Percentiles rank a stretch among this genome's conserved stretches.
Evolutionary conservation across 306 rosid species (phyloP).

Genomic region (Delonix regia): DNA sequence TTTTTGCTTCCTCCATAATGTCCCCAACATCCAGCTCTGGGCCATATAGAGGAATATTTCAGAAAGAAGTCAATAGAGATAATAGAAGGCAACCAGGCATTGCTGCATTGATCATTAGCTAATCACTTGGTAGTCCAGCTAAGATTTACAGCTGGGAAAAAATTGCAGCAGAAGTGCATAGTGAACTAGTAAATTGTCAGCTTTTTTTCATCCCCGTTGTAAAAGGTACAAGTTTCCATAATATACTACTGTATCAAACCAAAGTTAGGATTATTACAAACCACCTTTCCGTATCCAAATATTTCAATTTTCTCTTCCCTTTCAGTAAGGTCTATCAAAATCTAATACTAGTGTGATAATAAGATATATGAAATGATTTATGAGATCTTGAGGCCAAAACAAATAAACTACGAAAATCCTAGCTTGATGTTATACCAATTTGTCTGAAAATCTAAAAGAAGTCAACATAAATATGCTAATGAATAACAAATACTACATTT

Average conservation of each 20-base stretch:
- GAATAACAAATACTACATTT: background rate
- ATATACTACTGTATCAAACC: background rate
- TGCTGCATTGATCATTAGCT: constrained; percentile 11
- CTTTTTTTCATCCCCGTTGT: constrained; percentile 12
- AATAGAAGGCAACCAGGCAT: constrained; percentile 15
- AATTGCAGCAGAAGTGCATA: constrained; percentile 14
- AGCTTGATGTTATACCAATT: background rate
- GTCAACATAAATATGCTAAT: constrained; percentile 26
- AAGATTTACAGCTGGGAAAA: background rate
- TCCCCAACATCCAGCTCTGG: constrained; percentile 73
- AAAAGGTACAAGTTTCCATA: constrained; percentile 14
- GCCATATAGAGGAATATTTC: constrained; percentile 28
- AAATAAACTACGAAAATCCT: background rate
- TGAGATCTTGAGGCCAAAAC: background rate
- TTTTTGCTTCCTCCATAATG: constrained; percentile 72
- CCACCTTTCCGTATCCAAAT: constrained; percentile 16
- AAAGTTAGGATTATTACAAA: constrained; percentile 22
- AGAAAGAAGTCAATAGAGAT: constrained; percentile 37
- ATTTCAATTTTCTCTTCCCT: constrained; percentile 6
- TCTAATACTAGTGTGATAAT: background rate
- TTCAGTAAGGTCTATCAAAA: constrained; percentile 6
- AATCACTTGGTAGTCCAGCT: background rate
- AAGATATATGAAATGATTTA: constrained; percentile 22
- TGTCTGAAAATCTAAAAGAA: background rate
- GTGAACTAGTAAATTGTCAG: constrained; percentile 2